phyloP scores from a whole-genome alignment of 1,139 yeast species.

The Pichia sp. region DNA sequence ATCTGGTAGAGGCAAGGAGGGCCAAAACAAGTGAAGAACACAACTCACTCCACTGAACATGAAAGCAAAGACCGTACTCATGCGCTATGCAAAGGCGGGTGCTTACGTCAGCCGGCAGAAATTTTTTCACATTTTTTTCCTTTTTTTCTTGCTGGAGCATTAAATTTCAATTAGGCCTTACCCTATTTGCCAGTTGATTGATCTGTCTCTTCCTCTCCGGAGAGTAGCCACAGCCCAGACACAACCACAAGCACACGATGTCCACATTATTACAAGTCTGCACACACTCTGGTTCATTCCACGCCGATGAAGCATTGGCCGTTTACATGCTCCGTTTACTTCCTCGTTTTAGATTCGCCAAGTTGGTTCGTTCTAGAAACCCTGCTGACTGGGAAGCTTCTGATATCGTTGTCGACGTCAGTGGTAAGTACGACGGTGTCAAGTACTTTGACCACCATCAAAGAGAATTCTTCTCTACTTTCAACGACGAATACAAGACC shows the following conservation, averaged over 20 bases:
- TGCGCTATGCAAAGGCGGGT: no score
- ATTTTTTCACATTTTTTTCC: no score
- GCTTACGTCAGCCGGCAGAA: no score
- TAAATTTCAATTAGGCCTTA: no score
- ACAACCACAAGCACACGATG: not conserved
- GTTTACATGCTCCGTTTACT: conserved; percentile 78
- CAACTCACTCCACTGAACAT: no score
- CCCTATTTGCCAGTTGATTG: no score
- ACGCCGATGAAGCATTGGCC: conserved; percentile 97
- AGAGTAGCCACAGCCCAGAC: no score
- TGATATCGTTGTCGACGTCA: conserved; percentile 92
- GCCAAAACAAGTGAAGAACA: no score
- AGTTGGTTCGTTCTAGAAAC: conserved; percentile 78
- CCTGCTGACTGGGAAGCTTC: conserved; percentile 81
- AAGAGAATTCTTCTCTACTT: conserved; percentile 69
- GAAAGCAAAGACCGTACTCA: no score
- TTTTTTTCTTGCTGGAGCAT: no score
- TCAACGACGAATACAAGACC: conserved; percentile 60
- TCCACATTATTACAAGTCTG: conserved; percentile 51
- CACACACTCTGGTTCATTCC: conserved; percentile 94
- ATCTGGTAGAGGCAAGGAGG: not conserved
- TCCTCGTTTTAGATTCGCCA: conserved; percentile 67
- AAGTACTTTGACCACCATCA: conserved; percentile 97
- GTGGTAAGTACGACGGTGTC: conserved; percentile 87
- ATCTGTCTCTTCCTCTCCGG: no score